Conservation (phyloP, 345 rosid species). For the Brassica incana region DNA sequence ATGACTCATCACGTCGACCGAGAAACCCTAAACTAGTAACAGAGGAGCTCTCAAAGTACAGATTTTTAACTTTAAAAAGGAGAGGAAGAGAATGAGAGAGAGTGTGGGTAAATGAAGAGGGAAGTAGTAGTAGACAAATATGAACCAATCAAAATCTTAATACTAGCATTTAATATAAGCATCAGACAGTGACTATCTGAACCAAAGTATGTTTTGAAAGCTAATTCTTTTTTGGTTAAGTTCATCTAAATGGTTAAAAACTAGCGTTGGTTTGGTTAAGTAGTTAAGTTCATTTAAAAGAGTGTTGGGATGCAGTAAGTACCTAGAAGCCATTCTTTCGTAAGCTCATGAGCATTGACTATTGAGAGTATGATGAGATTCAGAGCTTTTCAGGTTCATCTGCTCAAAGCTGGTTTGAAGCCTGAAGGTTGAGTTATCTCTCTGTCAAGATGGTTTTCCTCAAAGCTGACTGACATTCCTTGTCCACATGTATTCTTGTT, state of each 20-base stretch:
- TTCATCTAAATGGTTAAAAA: not conserved
- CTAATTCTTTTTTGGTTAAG: not conserved
- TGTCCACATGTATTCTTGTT: conserved; percentile 58
- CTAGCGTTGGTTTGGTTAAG: not conserved
- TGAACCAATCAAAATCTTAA: not conserved
- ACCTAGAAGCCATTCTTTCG: conserved; percentile 71
- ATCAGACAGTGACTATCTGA: not conserved
- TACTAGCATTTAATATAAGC: not conserved
- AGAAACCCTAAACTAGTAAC: conserved; percentile 36
- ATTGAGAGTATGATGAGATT: conserved; percentile 67
- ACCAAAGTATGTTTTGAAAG: not conserved
- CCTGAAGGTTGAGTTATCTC: conserved; percentile 77
- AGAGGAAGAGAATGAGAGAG: conserved; percentile 6
- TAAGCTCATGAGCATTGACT: conserved; percentile 56
- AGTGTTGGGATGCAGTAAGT: conserved; percentile 92
- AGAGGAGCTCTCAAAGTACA: conserved; percentile 19
- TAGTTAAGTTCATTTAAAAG: conserved; percentile 26
- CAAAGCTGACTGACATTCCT: conserved; percentile 84
- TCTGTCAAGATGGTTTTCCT: conserved; percentile 81
- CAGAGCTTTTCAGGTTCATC: conserved; percentile 81
- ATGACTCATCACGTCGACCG: conserved; percentile 53
- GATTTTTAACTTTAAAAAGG: not conserved
- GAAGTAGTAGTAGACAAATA: not conserved
- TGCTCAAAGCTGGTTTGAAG: conserved; percentile 66
- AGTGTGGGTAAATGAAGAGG: not conserved